These are phyloP conservation scores for Nemania sp. DNA, from an alignment of 2,329 filamentous ascomycete species.

Conservation along the genomic window DNA sequence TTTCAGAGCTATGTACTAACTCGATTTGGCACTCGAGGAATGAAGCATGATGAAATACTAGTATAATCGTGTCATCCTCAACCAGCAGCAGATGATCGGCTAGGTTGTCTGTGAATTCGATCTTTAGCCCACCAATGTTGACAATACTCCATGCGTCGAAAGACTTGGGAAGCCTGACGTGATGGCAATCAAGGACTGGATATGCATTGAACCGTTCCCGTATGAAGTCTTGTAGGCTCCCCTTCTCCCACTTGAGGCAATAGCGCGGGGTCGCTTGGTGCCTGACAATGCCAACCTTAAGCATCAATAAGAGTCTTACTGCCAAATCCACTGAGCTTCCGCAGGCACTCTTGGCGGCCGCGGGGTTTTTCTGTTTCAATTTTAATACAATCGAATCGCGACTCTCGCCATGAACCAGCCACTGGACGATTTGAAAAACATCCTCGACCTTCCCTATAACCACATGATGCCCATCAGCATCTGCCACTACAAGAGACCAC, in stretches of 20 bases:
- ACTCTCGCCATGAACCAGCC: slow-evolving; percentile 1
- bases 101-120: slow-evolving; percentile 54
- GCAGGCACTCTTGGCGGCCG: slow-evolving; percentile 9
- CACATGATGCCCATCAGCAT: slow-evolving; percentile 23
- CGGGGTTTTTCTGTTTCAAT: slow-evolving; percentile 4
- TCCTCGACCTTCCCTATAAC: slow-evolving; percentile 13
- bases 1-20: slow-evolving; percentile 15
- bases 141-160: slow-evolving; percentile 43
- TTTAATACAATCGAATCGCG: slow-evolving; percentile 19
- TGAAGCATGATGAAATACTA: slow-evolving; percentile 55
- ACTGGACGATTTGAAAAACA: slow-evolving; percentile 18
- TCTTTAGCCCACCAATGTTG: slow-evolving; percentile 51
- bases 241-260: slow-evolving; percentile 26
- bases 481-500: slow-evolving; percentile 23
- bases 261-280: slow-evolving; percentile 17
- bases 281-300: slow-evolving; percentile 25
- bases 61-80: slow-evolving; percentile 52
- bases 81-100: slow-evolving; percentile 54
- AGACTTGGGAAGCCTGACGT: slow-evolving; percentile 35
- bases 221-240: slow-evolving; percentile 22
- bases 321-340: slow-evolving; percentile 26
- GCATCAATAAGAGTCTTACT: slow-evolving; percentile 30
- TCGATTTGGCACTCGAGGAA: slow-evolving; percentile 49
- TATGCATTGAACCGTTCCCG: slow-evolving; percentile 8
- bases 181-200: slow-evolving; percentile 19